phyloP scores from a whole-genome alignment of 2,329 filamentous ascomycete species.

The Chalara sp. region DNA sequence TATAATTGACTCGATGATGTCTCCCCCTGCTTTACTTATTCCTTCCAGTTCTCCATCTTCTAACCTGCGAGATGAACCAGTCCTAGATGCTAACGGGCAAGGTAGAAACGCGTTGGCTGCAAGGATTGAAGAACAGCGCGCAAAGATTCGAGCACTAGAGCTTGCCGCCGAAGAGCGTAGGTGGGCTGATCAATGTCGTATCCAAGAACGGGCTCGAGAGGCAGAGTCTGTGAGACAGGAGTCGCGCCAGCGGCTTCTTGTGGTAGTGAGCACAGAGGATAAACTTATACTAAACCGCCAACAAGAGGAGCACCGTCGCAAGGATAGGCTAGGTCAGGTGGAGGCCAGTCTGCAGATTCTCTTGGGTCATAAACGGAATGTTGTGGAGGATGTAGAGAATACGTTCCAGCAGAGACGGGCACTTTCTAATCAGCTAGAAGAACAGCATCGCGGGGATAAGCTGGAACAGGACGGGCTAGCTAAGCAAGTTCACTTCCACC shows the following conservation, averaged over 20 bases:
- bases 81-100: background rate
- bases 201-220: background rate
- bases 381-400: no score
- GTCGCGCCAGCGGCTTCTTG: background rate
- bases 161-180: background rate
- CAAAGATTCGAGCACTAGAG: background rate
- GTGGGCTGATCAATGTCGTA: background rate
- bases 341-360: background rate
- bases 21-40: background rate
- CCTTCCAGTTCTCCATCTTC: background rate
- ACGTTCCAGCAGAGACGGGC: no score
- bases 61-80: background rate
- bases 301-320: background rate
- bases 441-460: no score
- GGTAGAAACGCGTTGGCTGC: background rate
- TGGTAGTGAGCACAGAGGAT: background rate
- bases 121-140: slow-evolving; percentile 1
- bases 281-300: background rate
- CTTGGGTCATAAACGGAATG: no score
- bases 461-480: no score
- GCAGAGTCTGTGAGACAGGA: background rate
- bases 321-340: background rate
- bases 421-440: no score
- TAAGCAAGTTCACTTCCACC: no score
- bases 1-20: background rate